Conservation (phyloP, 768 basidiomycete genomes). For the Scleroderma bovista region DNA sequence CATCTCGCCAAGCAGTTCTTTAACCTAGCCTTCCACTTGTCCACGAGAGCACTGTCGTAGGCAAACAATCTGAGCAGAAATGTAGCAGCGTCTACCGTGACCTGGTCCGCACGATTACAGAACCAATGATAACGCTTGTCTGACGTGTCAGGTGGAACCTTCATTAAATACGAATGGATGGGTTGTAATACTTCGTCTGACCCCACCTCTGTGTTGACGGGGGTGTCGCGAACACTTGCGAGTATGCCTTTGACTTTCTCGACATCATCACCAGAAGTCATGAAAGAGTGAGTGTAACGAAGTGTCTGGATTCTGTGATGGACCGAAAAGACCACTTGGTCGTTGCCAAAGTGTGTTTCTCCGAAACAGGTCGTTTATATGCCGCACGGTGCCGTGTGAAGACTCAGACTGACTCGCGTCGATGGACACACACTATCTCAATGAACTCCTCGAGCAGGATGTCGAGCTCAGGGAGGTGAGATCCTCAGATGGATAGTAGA, state of each 20-base stretch:
- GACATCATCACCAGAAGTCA: constrained; percentile 21
- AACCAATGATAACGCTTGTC: constrained; percentile 69
- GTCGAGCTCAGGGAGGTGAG: constrained; percentile 60
- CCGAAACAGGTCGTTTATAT: too few relatives aligned
- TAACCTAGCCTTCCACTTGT: constrained; percentile 58
- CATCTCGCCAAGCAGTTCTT: constrained; percentile 56
- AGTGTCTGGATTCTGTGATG: too few relatives aligned
- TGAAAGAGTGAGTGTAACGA: constrained; percentile 9
- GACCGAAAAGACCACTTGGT: neutral
- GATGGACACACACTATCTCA: constrained; percentile 66
- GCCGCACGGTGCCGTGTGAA: too few relatives aligned
- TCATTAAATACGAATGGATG: constrained; percentile 53
- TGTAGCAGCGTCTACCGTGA: constrained; percentile 62
- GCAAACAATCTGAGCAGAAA: constrained; percentile 83
- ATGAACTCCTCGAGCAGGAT: constrained; percentile 56
- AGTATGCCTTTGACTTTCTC: constrained; percentile 47
- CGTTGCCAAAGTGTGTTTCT: too few relatives aligned
- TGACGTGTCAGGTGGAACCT: constrained; percentile 31
- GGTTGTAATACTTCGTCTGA: constrained; percentile 44
- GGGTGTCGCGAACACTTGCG: constrained; percentile 49
- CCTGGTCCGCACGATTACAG: constrained; percentile 54
- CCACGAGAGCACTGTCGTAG: constrained; percentile 55
- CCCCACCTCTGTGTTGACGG: constrained; percentile 45
- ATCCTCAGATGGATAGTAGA: constrained; percentile 1
- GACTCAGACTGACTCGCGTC: neutral